Percentiles rank a stretch among this genome's conserved stretches.
These are phyloP conservation scores for Steccherinum ochraceum DNA, from an alignment of 768 basidiomycete genomes.

Conservation along the genomic window DNA sequence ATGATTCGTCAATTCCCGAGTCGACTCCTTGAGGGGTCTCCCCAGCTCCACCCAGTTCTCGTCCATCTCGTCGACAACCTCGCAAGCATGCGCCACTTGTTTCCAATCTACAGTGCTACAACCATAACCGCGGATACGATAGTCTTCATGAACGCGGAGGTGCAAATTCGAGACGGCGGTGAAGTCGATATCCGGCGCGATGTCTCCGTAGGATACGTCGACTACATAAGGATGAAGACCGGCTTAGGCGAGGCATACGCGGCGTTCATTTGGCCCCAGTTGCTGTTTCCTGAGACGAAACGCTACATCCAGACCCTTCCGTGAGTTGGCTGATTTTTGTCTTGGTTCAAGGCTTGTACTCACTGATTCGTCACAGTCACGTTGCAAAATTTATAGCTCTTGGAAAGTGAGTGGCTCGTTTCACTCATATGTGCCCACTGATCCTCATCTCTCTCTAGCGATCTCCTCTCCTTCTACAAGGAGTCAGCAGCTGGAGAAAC, in stretches of 20 bases:
- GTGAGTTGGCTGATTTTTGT: constrained; percentile 3
- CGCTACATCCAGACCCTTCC: constrained; percentile 1
- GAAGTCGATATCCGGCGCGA: not conserved
- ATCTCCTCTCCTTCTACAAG: constrained; percentile 13
- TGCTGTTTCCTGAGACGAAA: not conserved
- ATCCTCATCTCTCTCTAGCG: constrained; percentile 1
- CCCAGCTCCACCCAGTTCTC: constrained; percentile 10
- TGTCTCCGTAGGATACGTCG: not conserved
- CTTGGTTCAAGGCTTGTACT: constrained; percentile 32
- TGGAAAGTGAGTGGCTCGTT: constrained; percentile 39
- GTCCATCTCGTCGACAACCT: constrained; percentile 26
- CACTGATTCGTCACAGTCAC: constrained; percentile 18
- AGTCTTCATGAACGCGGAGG: constrained; percentile 27
- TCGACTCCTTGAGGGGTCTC: not conserved
- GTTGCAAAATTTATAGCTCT: constrained; percentile 15
- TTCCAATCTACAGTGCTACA: constrained; percentile 23
- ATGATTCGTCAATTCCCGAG: not conserved
- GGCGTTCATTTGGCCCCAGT: constrained; percentile 2
- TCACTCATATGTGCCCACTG: constrained; percentile 57
- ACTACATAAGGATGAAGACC: not conserved
- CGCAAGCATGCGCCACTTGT: constrained; percentile 21
- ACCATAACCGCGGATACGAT: constrained; percentile 29
- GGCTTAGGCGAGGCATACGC: not conserved
- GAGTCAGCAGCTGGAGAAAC: constrained; percentile 8
- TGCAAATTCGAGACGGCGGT: constrained; percentile 23